Base-by-base conservation (phyloP, 441 rosid genomes). In the Dalechampia spathulata region DNA sequence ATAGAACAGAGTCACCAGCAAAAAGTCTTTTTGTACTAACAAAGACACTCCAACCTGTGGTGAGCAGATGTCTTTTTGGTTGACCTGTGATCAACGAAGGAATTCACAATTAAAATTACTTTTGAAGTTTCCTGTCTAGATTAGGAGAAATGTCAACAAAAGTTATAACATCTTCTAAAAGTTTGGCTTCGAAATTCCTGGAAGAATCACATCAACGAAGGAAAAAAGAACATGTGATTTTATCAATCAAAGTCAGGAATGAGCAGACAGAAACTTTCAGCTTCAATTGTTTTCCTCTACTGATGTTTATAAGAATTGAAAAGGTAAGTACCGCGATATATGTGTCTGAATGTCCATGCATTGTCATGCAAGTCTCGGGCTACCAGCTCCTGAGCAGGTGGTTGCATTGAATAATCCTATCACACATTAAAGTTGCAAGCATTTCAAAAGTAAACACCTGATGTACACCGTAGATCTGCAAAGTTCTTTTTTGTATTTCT, bases 21-120 rank as follows among this genome's bases (percentile, higher is more conserved):
- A 82, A 78, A 47, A 93, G 86, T 77, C 90, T 79, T 75, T 90
- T 93, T 60, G 87, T 87, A 72, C 97, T 80, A 23, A 93, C 91
- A 71, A 93, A 93, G 48, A 93, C 65, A 64, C 99, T 90, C 97
- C 99, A 93, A 2, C 99, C 99, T 12, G 96, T 87, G 20, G 99
- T 93, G 41, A 90, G 97, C 73, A 93, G 72, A 72, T 93, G 97
- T 5, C 99, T 82, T 68, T 93, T 87, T 22, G 97, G 99, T 74
- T 93, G 92, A 64, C 99, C 99, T 93, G 73, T 21, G 49, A 62
- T 41, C 41, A 57, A 20, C 55, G 49, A 68, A 59, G 58, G 49
- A 54, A 57, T 15, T 55, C 19, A 43, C 58, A 60, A 5, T 67
- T 3, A 22, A 17, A 42, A 26, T 25, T 27, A n/a, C n/a, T n/a